Evolutionary conservation across 2,329 filamentous ascomycete species (phyloP), one percentile per base, ranked within the genome.

Genomic region (Metarhizium robertsii): DNA sequence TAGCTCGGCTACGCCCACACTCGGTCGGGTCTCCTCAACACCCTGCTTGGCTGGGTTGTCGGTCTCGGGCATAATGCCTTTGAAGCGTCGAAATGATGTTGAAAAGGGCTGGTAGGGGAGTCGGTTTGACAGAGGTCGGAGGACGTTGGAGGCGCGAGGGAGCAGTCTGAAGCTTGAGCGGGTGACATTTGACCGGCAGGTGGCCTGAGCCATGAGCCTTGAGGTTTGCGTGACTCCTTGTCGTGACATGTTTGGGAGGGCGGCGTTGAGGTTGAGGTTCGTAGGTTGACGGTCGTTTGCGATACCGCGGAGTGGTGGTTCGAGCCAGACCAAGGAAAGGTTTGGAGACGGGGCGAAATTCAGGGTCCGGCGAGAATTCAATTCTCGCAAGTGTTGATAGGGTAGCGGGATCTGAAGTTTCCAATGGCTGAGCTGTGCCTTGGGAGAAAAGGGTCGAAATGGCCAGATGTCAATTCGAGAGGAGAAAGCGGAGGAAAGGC

Each of bases 1-100:
- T 59, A 96, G 76, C 51, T 87, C 78, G 2, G 85, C 83, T 1
- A 87, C 69, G 55, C 68, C 63, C 57, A 79, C 75, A 25, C 70
- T 72, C 52, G 62, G 75, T 68, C 60, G 68, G 53, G 60, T 69
- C 61, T 56, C 61, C 18, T 65, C 62, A 55, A 74, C 66, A 50
- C 72, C 67, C 58, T 77, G 62, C 60, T 77, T 75, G 45, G 72
- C 66, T 10, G 83, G 82, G 56, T 84, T 71, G 45, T 77, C 71
- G 6, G 80, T 79, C 58, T 82, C 77, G n/a, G 84, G 83, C 58
- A 79, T 79, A 62, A 86, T 77, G 58, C 81, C 80, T 63, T 79
- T 73, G 62, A 60, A 53, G n/a, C 59, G 57, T 30, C 58, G 52
- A 20, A 64, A 36, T 11, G 65, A 65, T 34, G 67, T 64, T 25